These are phyloP conservation scores for Ceratobasidium sp. DNA, from an alignment of 1,284 basidiomycete genomes.

Conservation along the genomic window DNA sequence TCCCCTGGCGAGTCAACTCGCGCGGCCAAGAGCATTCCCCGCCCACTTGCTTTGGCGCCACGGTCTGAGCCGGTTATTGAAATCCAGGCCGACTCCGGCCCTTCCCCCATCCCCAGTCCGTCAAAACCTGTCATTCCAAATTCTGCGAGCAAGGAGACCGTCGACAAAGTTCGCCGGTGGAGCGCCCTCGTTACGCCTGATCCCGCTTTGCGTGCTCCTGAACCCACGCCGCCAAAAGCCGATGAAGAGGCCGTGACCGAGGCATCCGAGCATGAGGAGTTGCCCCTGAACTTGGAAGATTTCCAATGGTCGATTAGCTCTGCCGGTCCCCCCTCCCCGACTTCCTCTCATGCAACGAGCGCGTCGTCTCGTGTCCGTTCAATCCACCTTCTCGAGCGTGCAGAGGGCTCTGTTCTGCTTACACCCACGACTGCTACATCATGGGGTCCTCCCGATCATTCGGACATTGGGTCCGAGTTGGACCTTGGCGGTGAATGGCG, in stretches of 20 bases:
- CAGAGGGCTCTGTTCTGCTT: conserved; percentile 70
- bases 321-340: conserved; percentile 64
- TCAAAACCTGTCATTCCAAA: conserved; percentile 63
- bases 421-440: conserved; percentile 66
- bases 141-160: conserved; percentile 50
- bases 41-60: conserved; percentile 44
- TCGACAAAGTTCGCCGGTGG: conserved; percentile 38
- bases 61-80: conserved; percentile 22
- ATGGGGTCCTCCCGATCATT: conserved; percentile 60
- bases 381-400: conserved; percentile 69
- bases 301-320: conserved; percentile 79
- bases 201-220: conserved; percentile 46
- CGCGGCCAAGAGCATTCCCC: conserved; percentile 21
- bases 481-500: conserved; percentile 22
- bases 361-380: conserved; percentile 58
- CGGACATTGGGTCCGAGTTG: conserved; percentile 34
- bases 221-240: conserved; percentile 50
- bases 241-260: conserved; percentile 1
- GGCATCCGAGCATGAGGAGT: conserved; percentile 53
- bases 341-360: conserved; percentile 51
- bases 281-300: conserved; percentile 69
- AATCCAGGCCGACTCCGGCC: conserved; percentile 15
- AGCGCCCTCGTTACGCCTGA: conserved; percentile 50
- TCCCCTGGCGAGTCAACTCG: conserved; percentile 54
- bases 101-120: conserved; percentile 18